phyloP scores from a whole-genome alignment of 192 early-diverging fungal genomes.

The Spinellus fusiger region DNA sequence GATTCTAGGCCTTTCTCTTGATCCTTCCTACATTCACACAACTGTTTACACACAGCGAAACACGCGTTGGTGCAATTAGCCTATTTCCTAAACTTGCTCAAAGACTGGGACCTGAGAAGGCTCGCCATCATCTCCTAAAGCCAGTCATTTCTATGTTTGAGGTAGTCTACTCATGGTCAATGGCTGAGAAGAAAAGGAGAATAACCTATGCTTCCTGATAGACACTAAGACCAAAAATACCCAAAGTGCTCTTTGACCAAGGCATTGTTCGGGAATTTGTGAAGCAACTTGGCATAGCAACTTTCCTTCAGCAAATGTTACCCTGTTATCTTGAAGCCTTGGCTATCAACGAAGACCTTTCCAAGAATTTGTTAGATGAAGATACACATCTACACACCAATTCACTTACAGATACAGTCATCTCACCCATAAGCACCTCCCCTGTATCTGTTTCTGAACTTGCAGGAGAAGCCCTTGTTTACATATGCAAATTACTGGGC shows the following conservation, averaged over 20 bases:
- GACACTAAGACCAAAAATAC: slow-evolving; percentile 42
- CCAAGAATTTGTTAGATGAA: slow-evolving; percentile 12
- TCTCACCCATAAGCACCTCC: not conserved
- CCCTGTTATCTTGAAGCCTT: slow-evolving; percentile 52
- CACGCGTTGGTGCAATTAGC: slow-evolving; percentile 40
- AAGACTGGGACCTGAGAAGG: slow-evolving; percentile 40
- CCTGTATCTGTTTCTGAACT: slow-evolving; percentile 26
- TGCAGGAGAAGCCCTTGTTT: slow-evolving; percentile 41
- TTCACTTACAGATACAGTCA: not conserved
- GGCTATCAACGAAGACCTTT: slow-evolving; percentile 32
- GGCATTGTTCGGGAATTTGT: slow-evolving; percentile 40
- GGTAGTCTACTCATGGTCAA: slow-evolving; percentile 19
- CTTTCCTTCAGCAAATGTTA: slow-evolving; percentile 49
- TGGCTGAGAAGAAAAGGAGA: not conserved
- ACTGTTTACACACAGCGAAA: slow-evolving; percentile 38
- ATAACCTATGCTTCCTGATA: slow-evolving; percentile 9
- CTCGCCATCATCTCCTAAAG: slow-evolving; percentile 45
- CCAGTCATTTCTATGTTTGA: slow-evolving; percentile 55
- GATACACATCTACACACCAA: slow-evolving; percentile 2
- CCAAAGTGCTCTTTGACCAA: slow-evolving; percentile 35
- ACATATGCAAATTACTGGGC: slow-evolving; percentile 48
- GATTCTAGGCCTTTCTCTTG: slow-evolving; percentile 43
- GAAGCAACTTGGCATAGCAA: slow-evolving; percentile 41
- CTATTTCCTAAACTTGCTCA: slow-evolving; percentile 49
- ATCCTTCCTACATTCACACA: slow-evolving; percentile 48